Percentiles rank a stretch among this genome's conserved stretches.
These are phyloP conservation scores for Colletotrichum chlorophyti DNA, from an alignment of 2,329 filamentous ascomycete species.

Conservation along the genomic window DNA sequence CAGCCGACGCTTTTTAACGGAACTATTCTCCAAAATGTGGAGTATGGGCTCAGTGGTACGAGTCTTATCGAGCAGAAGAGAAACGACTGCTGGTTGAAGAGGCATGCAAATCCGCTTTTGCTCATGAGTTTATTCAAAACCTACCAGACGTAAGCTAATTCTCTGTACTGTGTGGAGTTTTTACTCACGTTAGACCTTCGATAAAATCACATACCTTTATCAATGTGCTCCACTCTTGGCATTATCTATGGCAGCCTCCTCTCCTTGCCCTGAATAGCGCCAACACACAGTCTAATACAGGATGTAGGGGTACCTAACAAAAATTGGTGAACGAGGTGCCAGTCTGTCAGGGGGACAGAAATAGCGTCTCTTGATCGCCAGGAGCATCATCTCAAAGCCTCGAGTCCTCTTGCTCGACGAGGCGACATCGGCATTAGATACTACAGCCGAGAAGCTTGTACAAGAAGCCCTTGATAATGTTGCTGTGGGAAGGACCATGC, in stretches of 20 bases:
- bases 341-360: conserved; percentile 72
- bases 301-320: conserved; percentile 39
- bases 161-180: too few relatives aligned
- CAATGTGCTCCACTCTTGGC: too few relatives aligned
- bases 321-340: conserved; percentile 73
- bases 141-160: conserved; percentile 48
- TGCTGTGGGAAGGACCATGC: conserved; percentile 66
- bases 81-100: conserved; percentile 51
- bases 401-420: conserved; percentile 71
- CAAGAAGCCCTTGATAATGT: conserved; percentile 62
- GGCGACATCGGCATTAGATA: conserved; percentile 65
- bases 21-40: conserved; percentile 60
- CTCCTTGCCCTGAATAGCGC: conserved; percentile 30
- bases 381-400: conserved; percentile 69
- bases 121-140: conserved; percentile 59
- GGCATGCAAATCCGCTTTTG: conserved; percentile 57
- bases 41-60: conserved; percentile 51
- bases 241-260: too few relatives aligned
- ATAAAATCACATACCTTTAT: too few relatives aligned
- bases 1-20: too few relatives aligned
- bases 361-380: conserved; percentile 71
- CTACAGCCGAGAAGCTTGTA: conserved; percentile 56
- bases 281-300: too few relatives aligned
- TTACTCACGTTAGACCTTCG: too few relatives aligned
- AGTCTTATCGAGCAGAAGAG: conserved; percentile 48